A percentile compares a stretch with the other conserved stretches of the same genome.
Evolutionary conservation across 164 flowering plant genomes (phyloP).

Genomic region (Aristolochia fimbriata): DNA sequence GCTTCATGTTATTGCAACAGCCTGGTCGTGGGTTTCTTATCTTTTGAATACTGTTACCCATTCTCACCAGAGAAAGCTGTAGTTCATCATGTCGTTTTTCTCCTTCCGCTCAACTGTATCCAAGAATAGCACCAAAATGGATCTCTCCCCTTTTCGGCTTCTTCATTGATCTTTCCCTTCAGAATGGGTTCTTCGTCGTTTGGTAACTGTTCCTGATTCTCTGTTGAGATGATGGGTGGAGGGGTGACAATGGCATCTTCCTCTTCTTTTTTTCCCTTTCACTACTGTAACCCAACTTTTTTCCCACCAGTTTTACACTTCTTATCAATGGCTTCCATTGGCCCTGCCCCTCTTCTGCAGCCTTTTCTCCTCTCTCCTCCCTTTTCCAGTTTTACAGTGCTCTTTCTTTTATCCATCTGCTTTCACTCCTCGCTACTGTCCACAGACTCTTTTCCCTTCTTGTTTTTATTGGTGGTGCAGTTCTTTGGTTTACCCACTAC

Average conservation of each 20-base stretch:
- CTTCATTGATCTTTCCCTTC: background rate
- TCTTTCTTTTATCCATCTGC: no score
- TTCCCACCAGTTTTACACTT: background rate
- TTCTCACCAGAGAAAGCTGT: background rate
- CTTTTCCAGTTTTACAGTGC: background rate
- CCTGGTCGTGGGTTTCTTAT: background rate
- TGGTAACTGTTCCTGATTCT: background rate
- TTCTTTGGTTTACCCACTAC: background rate
- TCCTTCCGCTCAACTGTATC: background rate
- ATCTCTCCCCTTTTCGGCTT: background rate
- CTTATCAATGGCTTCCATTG: background rate
- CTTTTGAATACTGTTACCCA: background rate
- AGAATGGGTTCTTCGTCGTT: background rate
- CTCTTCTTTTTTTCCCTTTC: background rate
- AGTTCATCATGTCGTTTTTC: background rate
- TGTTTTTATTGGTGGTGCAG: background rate
- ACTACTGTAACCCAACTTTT: background rate
- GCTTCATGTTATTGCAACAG: no score
- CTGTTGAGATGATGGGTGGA: background rate
- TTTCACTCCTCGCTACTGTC: background rate
- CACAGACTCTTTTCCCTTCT: background rate
- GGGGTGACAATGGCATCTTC: background rate
- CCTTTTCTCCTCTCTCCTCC: background rate
- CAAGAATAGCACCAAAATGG: background rate
- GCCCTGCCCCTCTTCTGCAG: slow-evolving; percentile 1